Evolutionary conservation across 2,329 filamentous ascomycete genomes (phyloP), one percentile per base, ranked within the genome.

Genomic region (Hirsutella rhossiliensis): DNA sequence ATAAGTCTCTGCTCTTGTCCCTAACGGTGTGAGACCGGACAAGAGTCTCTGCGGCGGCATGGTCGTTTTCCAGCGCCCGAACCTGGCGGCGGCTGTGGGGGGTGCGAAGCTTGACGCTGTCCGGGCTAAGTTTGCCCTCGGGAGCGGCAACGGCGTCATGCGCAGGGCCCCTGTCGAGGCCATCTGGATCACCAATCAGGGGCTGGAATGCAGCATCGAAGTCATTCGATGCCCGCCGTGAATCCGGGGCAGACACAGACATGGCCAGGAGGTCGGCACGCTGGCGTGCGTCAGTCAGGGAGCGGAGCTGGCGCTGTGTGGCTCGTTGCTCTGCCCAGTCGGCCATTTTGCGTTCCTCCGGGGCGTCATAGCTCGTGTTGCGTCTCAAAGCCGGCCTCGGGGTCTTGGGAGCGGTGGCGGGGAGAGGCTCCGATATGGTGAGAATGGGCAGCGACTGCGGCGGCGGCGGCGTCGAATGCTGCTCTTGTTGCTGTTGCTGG

Each of bases 321-420:
- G 60, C 57, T 42, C 48, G 54, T 32, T 59, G 54, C 52, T 67
- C 65, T 11, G 65, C 64, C 34, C 55, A 54, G 45, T 67, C 65
- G 23, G 65, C 65, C 48, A 56, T 58, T 47, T 67, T 57, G 11
- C 61, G 55, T 52, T 67, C 65, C 49, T 60, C 56, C 1, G 63
- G 63, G 12, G 53, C 63, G 45, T 67, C 62, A 44, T 67, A 67
- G 49, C 65, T 67, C 37, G 65, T 67, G 49, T 66, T 67, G 36
- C 65, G 62, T 48, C 64, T 57, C n/a, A 67, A 51, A 11, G 60
- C 65, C 20, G 65, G 65, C 37, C 63, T 58, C 11, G 62, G 62
- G 9, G 51, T 43, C 44, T 47, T 49, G 19, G 48, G 51, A 13
- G 43, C 41, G 41, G 30, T 40, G 32, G 48, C 36, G 20, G 43